Evolutionary conservation across 2,329 filamentous ascomycete species (phyloP), one percentile per base, ranked within the genome.

Genomic region (Dryadomyces quercus-mongolicae): DNA sequence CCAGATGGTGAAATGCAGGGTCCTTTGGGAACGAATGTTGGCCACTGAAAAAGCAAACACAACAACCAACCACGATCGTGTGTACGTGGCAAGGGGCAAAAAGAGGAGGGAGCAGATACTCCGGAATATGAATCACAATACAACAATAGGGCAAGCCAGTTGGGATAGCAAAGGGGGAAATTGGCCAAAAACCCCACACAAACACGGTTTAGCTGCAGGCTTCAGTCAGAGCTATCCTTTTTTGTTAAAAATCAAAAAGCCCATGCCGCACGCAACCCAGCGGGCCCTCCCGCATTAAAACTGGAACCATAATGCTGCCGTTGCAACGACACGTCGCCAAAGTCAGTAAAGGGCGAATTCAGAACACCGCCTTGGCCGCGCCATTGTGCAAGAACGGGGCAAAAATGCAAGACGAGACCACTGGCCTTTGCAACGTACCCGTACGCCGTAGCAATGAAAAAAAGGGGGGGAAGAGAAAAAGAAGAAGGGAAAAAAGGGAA

Each of bases 201-300:
- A 15, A 49, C 13, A 49, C 36, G 36, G 36, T 12, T 40, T 40
- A 40, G 36, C 36, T 40, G 36, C 36, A 40, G 36, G 36, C 36
- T 40, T 40, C 36, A 40, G 36, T 40, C 36, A 40, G 36, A 40
- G 36, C 36, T 40, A 40, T 40, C 36, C 36, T 40, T 13, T 40
- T 40, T 16, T 40, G 36, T 40, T 16, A 16, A 40, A 16, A 40
- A 13, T 16, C 10, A n/a, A 36, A 34, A 36, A 36, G 16, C 25
- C 25, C 20, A 36, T 49, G 25, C 46, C 15, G 46, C 25, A 34
- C 34, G 34, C 31, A 50, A 40, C 48, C 48, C 34, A 50, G 48
- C 48, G 48, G 48, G 48, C 34, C 48, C 31, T 50, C 48, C 48
- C 48, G 48, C 34, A 40, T 40, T 50, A 50, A 50, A 50, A 50